Conservation (phyloP, 768 basidiomycete species). For the button mushroom (Agaricus bisporus) region DNA sequence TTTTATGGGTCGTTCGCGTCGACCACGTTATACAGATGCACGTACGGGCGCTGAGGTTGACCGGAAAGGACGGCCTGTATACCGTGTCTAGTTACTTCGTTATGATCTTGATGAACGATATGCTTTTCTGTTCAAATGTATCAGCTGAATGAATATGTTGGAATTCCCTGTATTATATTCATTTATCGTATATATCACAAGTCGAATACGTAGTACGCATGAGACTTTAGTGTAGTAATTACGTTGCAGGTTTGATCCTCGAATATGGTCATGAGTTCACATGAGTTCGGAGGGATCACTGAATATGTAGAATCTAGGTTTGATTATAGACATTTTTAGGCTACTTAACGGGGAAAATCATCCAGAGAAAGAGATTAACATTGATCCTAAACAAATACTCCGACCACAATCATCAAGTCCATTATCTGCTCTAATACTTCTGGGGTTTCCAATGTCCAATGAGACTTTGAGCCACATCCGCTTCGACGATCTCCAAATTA, state of each 20-base stretch:
- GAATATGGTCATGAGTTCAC: too few relatives aligned
- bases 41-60: conserved; percentile 48
- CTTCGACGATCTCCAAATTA: conserved; percentile 41
- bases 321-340: too few relatives aligned
- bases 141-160: neutral
- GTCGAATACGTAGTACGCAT: too few relatives aligned
- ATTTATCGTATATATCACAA: neutral
- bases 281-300: neutral
- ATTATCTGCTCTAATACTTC: conserved; percentile 28
- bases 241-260: too few relatives aligned
- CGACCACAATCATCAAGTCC: neutral
- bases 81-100: conserved; percentile 30
- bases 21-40: conserved; percentile 44
- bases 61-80: conserved; percentile 47
- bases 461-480: conserved; percentile 52
- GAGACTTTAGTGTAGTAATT: too few relatives aligned
- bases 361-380: too few relatives aligned
- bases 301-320: too few relatives aligned
- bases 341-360: too few relatives aligned
- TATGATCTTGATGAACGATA: neutral
- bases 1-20: conserved; percentile 46
- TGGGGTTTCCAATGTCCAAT: conserved; percentile 65
- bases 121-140: neutral
- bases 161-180: neutral
- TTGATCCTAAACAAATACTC: too few relatives aligned